These are phyloP conservation scores for Xylariaceae sp. DNA, from an alignment of 2,329 filamentous ascomycete genomes.

Conservation along the genomic window DNA sequence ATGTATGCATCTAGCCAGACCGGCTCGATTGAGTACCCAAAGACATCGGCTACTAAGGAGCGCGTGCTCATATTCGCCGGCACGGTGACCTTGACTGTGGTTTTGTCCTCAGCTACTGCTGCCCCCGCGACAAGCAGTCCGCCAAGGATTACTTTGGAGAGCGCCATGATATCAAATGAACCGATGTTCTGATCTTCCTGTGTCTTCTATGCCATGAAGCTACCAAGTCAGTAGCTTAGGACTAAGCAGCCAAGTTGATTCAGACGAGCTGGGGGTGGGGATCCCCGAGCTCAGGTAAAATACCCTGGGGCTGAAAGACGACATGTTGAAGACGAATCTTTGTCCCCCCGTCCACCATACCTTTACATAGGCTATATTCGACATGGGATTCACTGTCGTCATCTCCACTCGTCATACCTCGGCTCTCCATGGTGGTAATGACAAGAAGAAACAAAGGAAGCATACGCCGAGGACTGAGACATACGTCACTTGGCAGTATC, in stretches of 20 bases:
- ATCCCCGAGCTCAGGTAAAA: background rate
- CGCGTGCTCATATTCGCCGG: constrained; percentile 27
- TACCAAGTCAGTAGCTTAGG: no score
- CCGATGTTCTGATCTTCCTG: background rate
- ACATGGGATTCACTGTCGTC: background rate
- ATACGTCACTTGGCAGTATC: no score
- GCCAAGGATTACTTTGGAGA: constrained; percentile 9
- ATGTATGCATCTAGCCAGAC: constrained; percentile 32
- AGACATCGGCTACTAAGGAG: constrained; percentile 28
- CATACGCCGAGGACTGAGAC: no score
- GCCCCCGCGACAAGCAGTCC: constrained; percentile 7
- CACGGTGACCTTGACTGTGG: constrained; percentile 21
- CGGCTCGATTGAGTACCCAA: constrained; percentile 34
- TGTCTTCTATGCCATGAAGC: no score
- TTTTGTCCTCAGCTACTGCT: constrained; percentile 20
- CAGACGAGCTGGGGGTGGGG: no score
- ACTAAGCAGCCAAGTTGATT: no score
- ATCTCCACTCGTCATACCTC: background rate
- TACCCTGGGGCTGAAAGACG: background rate
- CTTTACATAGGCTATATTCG: background rate
- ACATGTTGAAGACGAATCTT: background rate
- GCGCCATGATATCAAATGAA: constrained; percentile 2
- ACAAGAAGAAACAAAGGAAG: no score
- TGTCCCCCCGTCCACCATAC: background rate
- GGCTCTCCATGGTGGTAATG: no score